These are phyloP conservation scores for Melastoma candidum DNA, from an alignment of 441 rosid species.

Conservation along the genomic window DNA sequence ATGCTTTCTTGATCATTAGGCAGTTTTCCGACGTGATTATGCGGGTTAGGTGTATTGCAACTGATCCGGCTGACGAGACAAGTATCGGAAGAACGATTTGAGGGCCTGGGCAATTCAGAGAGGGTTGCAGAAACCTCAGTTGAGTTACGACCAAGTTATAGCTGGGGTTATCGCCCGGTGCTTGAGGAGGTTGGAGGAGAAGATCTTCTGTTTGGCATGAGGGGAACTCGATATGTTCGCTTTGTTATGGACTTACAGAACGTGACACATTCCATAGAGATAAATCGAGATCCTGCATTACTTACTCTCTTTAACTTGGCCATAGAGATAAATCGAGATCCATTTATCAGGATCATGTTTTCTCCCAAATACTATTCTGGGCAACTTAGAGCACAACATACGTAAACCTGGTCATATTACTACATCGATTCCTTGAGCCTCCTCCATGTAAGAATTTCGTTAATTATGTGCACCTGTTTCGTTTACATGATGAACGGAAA, in stretches of 20 bases:
- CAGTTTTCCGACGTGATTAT: conserved; percentile 52
- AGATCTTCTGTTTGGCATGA: conserved; percentile 30
- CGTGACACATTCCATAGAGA: conserved; percentile 52
- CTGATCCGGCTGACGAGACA: conserved; percentile 76
- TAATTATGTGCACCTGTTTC: too few relatives aligned
- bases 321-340: conserved; percentile 25
- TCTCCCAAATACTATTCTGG: conserved; percentile 31
- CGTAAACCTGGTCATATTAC: too few relatives aligned
- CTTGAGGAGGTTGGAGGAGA: conserved; percentile 71
- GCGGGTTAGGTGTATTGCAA: conserved; percentile 71
- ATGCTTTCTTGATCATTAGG: conserved; percentile 35
- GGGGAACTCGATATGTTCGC: conserved; percentile 1
- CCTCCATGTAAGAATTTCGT: too few relatives aligned
- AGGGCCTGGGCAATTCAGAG: conserved; percentile 24
- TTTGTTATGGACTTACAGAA: conserved; percentile 26
- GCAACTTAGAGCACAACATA: too few relatives aligned
- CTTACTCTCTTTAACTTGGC: too few relatives aligned
- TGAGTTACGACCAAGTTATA: conserved; percentile 60
- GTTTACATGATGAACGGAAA: too few relatives aligned
- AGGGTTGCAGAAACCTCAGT: conserved; percentile 27
- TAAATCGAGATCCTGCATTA: conserved; percentile 42
- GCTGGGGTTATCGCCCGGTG: conserved; percentile 65
- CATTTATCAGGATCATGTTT: conserved; percentile 55
- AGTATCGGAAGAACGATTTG: conserved; percentile 47
- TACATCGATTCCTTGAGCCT: too few relatives aligned